Conservation (phyloP, 192 early-diverging fungal species). For the Oehlia diaphana region DNA sequence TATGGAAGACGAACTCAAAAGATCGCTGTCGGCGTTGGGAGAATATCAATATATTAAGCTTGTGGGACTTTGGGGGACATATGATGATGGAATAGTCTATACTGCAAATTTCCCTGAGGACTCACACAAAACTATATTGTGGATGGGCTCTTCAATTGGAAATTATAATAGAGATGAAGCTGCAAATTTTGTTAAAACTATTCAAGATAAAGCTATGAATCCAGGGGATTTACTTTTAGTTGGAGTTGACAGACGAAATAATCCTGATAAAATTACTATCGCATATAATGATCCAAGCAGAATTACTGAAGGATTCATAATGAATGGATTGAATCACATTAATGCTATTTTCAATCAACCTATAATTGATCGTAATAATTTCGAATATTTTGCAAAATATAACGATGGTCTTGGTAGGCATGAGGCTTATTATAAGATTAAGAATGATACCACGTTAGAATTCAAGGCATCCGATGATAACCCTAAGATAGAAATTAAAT, state of each 20-base stretch:
- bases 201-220: slow-evolving; percentile 58
- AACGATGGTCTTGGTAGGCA: slow-evolving; percentile 74
- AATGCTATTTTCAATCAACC: slow-evolving; percentile 63
- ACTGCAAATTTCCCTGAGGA: slow-evolving; percentile 52
- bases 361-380: slow-evolving; percentile 64
- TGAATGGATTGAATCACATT: slow-evolving; percentile 82
- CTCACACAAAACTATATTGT: slow-evolving; percentile 72
- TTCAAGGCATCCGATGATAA: slow-evolving; percentile 38
- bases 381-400: slow-evolving; percentile 75
- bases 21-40: slow-evolving; percentile 69
- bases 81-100: slow-evolving; percentile 78
- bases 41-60: slow-evolving; percentile 68
- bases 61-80: slow-evolving; percentile 83
- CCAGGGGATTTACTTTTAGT: slow-evolving; percentile 77
- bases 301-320: slow-evolving; percentile 76
- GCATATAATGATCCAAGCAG: slow-evolving; percentile 87
- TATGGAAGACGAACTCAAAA: slow-evolving; percentile 71
- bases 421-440: slow-evolving; percentile 72
- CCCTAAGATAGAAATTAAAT: slow-evolving; percentile 35
- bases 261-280: slow-evolving; percentile 59
- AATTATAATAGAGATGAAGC: slow-evolving; percentile 71
- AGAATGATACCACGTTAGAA: slow-evolving; percentile 47
- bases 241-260: slow-evolving; percentile 86
- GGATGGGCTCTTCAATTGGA: slow-evolving; percentile 91
- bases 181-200: slow-evolving; percentile 59